phyloP scores from a whole-genome alignment of 352 stramenopile genomes.

The Phytopythium ostracodes region DNA sequence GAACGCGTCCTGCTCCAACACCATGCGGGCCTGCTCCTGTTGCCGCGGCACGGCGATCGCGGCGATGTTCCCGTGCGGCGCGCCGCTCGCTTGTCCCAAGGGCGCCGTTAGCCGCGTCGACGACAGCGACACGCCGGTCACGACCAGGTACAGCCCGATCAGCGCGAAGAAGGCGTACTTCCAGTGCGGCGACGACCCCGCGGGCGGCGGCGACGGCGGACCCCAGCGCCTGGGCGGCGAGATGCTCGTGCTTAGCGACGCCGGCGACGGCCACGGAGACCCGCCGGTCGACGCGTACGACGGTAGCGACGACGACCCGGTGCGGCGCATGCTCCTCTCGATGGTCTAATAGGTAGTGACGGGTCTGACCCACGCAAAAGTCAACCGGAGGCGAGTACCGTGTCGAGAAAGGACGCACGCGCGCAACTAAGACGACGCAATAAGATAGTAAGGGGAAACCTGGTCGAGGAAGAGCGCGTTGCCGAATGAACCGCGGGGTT shows the following conservation, averaged over 20 bases:
- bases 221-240: background rate
- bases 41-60: conserved; percentile 6
- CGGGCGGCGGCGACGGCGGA: background rate
- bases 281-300: conserved; percentile 12
- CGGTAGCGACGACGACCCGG: conserved; percentile 23
- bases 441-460: background rate
- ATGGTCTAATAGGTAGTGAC: background rate
- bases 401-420: background rate
- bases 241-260: conserved; percentile 7
- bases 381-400: background rate
- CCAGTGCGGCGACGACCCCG: conserved; percentile 12
- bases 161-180: conserved; percentile 27
- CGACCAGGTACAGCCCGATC: conserved; percentile 20
- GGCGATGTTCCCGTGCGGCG: background rate
- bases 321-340: conserved; percentile 17
- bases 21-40: conserved; percentile 5
- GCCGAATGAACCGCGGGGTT: no score
- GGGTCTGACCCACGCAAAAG: no score
- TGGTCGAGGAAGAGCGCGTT: no score
- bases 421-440: background rate
- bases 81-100: background rate
- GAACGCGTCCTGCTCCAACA: background rate
- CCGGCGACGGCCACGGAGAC: conserved; percentile 2
- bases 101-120: background rate
- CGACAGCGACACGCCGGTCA: conserved; percentile 15